Conservation (phyloP, 2,329 filamentous ascomycete species). For the Stylonectria norvegica region DNA sequence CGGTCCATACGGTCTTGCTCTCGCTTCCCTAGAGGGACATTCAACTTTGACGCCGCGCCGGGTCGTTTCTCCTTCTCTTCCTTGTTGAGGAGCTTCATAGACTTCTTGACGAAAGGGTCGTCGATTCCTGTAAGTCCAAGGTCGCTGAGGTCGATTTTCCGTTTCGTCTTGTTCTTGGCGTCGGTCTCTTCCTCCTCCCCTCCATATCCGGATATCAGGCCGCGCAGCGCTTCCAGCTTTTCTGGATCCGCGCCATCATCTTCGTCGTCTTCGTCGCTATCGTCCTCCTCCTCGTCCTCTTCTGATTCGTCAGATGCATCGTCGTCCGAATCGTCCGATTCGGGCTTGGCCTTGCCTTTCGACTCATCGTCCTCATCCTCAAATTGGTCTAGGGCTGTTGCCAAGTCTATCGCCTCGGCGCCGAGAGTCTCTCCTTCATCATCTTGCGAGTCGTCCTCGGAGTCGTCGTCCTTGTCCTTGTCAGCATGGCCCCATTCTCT, state of each 20-base stretch:
- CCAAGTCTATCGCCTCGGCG: slow-evolving; percentile 57
- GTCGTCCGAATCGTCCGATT: slow-evolving; percentile 40
- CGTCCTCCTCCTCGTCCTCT: slow-evolving; percentile 47
- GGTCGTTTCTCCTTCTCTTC: slow-evolving; percentile 51
- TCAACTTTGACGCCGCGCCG: slow-evolving; percentile 62
- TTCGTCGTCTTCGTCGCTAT: slow-evolving; percentile 51
- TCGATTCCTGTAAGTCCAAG: slow-evolving; percentile 67
- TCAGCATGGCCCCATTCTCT: slow-evolving; percentile 5
- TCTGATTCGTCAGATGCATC: slow-evolving; percentile 42
- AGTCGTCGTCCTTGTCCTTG: slow-evolving; percentile 48
- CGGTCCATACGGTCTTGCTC: slow-evolving; percentile 85
- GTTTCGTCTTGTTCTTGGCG: slow-evolving; percentile 46
- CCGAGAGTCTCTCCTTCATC: slow-evolving; percentile 58
- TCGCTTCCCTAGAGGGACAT: slow-evolving; percentile 77
- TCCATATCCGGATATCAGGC: slow-evolving; percentile 65
- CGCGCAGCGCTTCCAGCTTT: slow-evolving; percentile 63
- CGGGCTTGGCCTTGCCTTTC: slow-evolving; percentile 42
- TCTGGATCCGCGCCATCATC: slow-evolving; percentile 47
- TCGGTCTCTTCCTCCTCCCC: slow-evolving; percentile 58
- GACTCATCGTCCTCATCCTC: slow-evolving; percentile 49
- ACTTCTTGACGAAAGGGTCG: slow-evolving; percentile 73
- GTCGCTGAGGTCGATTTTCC: slow-evolving; percentile 72
- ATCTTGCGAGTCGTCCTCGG: slow-evolving; percentile 51
- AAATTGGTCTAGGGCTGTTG: slow-evolving; percentile 54
- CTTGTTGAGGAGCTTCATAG: slow-evolving; percentile 70